These are phyloP conservation scores for Candida caryicola DNA, from an alignment of 805 yeast species.

Conservation along the genomic window DNA sequence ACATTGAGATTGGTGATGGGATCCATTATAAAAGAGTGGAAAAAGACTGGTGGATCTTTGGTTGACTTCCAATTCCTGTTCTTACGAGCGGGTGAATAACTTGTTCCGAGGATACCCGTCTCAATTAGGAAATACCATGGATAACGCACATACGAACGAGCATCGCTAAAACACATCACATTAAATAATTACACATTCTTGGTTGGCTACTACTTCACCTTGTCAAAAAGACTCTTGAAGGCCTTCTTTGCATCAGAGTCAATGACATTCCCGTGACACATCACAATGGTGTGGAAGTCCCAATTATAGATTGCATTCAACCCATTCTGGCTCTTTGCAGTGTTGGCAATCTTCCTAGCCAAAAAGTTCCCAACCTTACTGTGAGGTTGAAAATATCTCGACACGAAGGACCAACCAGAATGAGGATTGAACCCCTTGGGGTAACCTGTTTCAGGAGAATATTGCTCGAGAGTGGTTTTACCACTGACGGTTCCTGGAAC, in stretches of 20 bases:
- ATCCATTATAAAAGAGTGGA: background rate
- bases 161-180: too few relatives aligned
- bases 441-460: slow-evolving; percentile 44
- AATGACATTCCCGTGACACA: slow-evolving; percentile 49
- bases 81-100: too few relatives aligned
- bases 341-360: slow-evolving; percentile 20
- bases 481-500: slow-evolving; percentile 28
- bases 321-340: slow-evolving; percentile 17
- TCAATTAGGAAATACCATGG: background rate
- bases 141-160: too few relatives aligned
- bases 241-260: slow-evolving; percentile 35
- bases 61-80: too few relatives aligned
- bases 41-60: too few relatives aligned
- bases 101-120: background rate
- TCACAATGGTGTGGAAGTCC: slow-evolving; percentile 25
- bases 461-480: slow-evolving; percentile 37
- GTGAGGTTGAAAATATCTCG: slow-evolving; percentile 42
- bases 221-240: slow-evolving; percentile 18
- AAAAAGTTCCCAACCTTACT: slow-evolving; percentile 34
- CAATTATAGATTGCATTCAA: slow-evolving; percentile 19
- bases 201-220: background rate
- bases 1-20: background rate
- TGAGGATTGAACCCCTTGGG: slow-evolving; percentile 41
- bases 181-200: background rate
- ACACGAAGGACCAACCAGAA: slow-evolving; percentile 40